Conservation (phyloP, 2,329 filamentous ascomycete genomes). For the Epichloe hybrida region DNA sequence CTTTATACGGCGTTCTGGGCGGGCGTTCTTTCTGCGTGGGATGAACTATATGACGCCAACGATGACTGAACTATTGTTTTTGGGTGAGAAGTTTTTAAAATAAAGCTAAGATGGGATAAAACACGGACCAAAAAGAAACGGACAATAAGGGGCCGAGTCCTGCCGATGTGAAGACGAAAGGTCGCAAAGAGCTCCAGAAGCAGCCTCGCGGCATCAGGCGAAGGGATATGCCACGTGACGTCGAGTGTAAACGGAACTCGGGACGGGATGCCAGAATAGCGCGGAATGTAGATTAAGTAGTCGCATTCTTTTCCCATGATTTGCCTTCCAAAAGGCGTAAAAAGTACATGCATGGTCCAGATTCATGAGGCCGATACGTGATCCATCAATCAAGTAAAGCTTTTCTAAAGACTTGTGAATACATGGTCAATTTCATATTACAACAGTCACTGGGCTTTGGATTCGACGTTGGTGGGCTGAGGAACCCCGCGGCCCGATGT, state of each 20-base stretch:
- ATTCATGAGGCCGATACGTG: too few species aligned
- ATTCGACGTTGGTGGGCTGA: too few species aligned
- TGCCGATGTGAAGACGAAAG: background rate
- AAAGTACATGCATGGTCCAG: too few species aligned
- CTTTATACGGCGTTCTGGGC: conserved; percentile 3
- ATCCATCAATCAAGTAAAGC: too few species aligned
- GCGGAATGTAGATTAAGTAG: too few species aligned
- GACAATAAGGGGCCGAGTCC: background rate
- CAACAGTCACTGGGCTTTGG: too few species aligned
- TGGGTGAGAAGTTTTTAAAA: background rate
- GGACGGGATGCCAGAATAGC: too few species aligned
- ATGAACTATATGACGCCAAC: background rate
- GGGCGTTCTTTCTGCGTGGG: background rate
- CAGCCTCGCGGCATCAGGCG: conserved; percentile 3
- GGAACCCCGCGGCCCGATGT: conserved; percentile 4
- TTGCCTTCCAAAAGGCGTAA: too few species aligned
- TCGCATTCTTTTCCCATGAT: too few species aligned
- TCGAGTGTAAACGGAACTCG: background rate
- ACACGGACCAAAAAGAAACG: background rate
- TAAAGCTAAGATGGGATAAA: background rate
- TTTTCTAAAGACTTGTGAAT: too few species aligned
- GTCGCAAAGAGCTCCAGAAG: background rate
- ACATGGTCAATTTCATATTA: too few species aligned
- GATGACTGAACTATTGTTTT: background rate
- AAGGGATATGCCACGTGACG: background rate